Evolutionary conservation across 257 asterid species (phyloP), one percentile per base, ranked within the genome.

Genomic region (Linderniella brevidens): DNA sequence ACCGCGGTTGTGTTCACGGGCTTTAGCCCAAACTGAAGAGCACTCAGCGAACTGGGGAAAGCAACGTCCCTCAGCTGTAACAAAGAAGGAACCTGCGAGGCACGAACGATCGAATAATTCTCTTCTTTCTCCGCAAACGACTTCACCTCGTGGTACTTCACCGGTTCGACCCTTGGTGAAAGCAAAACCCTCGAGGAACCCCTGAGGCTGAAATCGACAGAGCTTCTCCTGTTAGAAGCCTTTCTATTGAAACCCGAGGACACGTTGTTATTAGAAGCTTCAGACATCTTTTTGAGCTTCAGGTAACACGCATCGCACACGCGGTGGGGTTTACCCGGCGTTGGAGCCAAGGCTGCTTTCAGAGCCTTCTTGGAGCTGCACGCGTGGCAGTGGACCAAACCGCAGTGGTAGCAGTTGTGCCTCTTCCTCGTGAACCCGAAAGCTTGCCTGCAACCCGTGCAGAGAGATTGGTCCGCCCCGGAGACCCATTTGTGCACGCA

Each of bases 141-240:
- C 94, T 95, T 64, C 80, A 95, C 62, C 75, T 88, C 59, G 82
- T 95, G 37, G 93, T 92, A 73, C 85, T 88, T 35, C 54, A 25
- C 32, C 62, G 61, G 84, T 92, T 18, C 14, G 17, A 8, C 17
- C 18, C 48, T 43, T 13, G 48, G 17, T 13, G 18, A 43, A 16
- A 43, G 14, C 48, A 43, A 13, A 18, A 11, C 17, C 17, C 13
- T 39, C 43, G 13, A 43, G 4, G 17, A 8, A 18, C 18, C 17
- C 17, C 48, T 16, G 18, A 8, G 48, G 9, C 14, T 43, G 14
- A 13, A 1, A 13, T 18, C 48, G 48, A 25, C 32, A 6, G 32
- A 25, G 3, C 32, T 3, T 6, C 32, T 3, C 32, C 32, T 25
- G 32, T 25, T 25, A 6, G 32, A 25, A 25, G 32, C 32, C 32